Evolutionary conservation across 2,329 filamentous ascomycete species (phyloP).

Genomic region (Aureobasidium namibiae): DNA sequence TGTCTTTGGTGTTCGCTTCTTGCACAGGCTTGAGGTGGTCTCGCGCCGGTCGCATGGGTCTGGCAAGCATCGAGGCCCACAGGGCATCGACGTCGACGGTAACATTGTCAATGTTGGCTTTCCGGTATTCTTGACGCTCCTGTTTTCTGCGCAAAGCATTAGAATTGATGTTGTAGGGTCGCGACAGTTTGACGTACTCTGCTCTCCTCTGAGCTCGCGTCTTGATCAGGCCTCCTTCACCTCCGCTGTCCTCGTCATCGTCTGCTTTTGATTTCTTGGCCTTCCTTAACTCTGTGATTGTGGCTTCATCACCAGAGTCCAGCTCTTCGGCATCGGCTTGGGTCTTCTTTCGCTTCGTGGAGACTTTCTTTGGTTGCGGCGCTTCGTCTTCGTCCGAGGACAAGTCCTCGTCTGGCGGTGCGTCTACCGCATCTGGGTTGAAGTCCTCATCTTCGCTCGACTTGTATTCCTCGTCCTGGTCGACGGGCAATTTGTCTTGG

Average conservation of each 20-base stretch:
- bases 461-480: slow-evolving; percentile 31
- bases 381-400: slow-evolving; percentile 29
- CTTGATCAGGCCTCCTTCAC: slow-evolving; percentile 43
- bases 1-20: background rate
- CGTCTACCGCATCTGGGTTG: slow-evolving; percentile 27
- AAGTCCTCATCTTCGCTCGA: slow-evolving; percentile 39
- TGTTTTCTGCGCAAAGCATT: slow-evolving; percentile 29
- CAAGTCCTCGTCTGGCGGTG: slow-evolving; percentile 20
- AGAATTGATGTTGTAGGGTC: background rate
- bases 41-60: slow-evolving; percentile 20
- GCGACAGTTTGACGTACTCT: slow-evolving; percentile 28
- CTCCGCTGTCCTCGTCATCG: slow-evolving; percentile 33
- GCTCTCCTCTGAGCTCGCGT: slow-evolving; percentile 45
- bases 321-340: slow-evolving; percentile 32
- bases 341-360: slow-evolving; percentile 33
- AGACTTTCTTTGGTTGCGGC: slow-evolving; percentile 19
- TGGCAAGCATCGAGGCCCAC: slow-evolving; percentile 44
- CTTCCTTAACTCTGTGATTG: slow-evolving; percentile 40
- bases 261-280: slow-evolving; percentile 32
- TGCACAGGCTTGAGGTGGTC: slow-evolving; percentile 14
- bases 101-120: slow-evolving; percentile 35
- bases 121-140: slow-evolving; percentile 40
- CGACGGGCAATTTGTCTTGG: background rate
- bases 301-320: slow-evolving; percentile 49
- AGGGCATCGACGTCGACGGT: slow-evolving; percentile 49